Evolutionary conservation across 495 filamentous ascomycete genomes (phyloP), one percentile per base, ranked within the genome.

Genomic region (Penicillium cataractarum): DNA sequence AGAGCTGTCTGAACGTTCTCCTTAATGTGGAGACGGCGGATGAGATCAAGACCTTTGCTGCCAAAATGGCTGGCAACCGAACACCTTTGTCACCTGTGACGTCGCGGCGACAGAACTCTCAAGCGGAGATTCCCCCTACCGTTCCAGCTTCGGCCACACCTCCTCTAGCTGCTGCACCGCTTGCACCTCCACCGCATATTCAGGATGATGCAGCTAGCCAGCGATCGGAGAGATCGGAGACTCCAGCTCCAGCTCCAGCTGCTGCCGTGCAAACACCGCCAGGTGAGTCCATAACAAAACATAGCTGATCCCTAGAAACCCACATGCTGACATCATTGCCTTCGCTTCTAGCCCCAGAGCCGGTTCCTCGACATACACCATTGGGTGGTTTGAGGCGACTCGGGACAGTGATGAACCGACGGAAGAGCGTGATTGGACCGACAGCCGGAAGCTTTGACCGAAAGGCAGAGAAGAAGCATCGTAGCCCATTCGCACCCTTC

Each of bases 11-110:
- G 62, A 94, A 93, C 61, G 83, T 86, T 17, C 82, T 99, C 64
- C 83, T 99, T 33, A 96, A 97, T 63, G 85, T 98, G 19, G 88
- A 91, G 74, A 97, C 92, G 1, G 84, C 85, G 39, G 89, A 91
- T 71, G 96, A 99, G 74, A 96, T 98, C 58, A 92, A 91, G 71
- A 90, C 87, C 27, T 98, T 95, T 74, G 87, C 87, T 6, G 75
- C 86, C 2, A 85, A 80, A 66, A 74, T 82, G 58, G 74, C 69
- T 40, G 78, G 78, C 21, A 57, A 31, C 7, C 59, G 70, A 13
- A 50, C 37, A 13, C 65, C 64, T 21, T 10, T 60, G 49, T 60
- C 62, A 42, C 66, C 65, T 15, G 53, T 56, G 27, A 33, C 56
- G n/a, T 53, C 64, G n/a, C 63, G 62, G 51, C 64, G 70, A 37